A percentile compares a stretch with the other conserved stretches of the same genome.
Conservation (phyloP, 78 protist genomes). For the Acrasis kona region DNA sequence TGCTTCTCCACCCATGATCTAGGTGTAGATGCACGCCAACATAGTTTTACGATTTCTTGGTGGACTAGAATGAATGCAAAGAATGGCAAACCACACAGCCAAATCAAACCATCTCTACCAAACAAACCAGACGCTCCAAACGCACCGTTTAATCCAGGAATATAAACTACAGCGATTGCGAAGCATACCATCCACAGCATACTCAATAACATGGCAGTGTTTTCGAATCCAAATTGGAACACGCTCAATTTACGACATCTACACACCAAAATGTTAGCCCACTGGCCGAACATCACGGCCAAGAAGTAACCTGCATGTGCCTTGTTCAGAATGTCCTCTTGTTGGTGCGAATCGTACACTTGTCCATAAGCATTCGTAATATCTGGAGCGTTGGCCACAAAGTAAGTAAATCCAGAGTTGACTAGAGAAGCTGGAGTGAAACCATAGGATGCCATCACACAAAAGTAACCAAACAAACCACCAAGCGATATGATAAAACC, state of each 20-base stretch:
- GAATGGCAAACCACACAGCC: too few relatives aligned
- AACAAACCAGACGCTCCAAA: slow-evolving; percentile 1
- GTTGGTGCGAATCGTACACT: not conserved
- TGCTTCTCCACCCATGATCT: too few relatives aligned
- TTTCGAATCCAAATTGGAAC: slow-evolving; percentile 45
- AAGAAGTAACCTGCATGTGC: slow-evolving; percentile 77
- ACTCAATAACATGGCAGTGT: not conserved
- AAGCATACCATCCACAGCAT: not conserved
- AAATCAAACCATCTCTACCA: too few relatives aligned
- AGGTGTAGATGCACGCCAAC: too few relatives aligned
- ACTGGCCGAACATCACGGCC: slow-evolving; percentile 55
- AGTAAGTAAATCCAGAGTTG: not conserved
- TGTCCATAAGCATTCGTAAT: not conserved
- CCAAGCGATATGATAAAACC: slow-evolving; percentile 36
- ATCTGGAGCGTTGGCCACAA: not conserved
- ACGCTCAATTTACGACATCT: slow-evolving; percentile 71
- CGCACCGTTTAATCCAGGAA: not conserved
- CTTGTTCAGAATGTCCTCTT: not conserved
- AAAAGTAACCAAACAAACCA: slow-evolving; percentile 7
- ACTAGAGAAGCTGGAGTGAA: not conserved
- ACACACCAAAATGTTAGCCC: slow-evolving; percentile 73
- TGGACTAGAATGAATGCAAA: too few relatives aligned
- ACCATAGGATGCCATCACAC: slow-evolving; percentile 7
- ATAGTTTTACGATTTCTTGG: too few relatives aligned
- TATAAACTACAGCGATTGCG: not conserved